Evolutionary conservation across 1,284 basidiomycete species (phyloP), one percentile per base, ranked within the genome.

Genomic region (Tremellales sp.): DNA sequence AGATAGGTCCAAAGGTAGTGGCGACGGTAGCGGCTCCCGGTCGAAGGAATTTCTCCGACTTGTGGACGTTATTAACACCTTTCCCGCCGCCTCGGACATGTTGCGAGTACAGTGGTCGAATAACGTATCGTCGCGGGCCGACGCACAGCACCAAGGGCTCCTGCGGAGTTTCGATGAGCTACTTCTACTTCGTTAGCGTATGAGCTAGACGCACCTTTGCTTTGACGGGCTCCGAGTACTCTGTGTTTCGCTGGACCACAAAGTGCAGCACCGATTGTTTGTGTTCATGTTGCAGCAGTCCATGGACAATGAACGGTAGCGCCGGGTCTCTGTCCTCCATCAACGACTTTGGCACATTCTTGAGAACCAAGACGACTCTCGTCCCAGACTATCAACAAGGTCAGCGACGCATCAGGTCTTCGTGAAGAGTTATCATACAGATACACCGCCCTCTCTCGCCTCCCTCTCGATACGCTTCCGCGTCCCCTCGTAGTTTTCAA

Each of bases 41-140:
- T 32, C 86, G 81, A 22, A 98, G 76, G 74, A 84, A 98, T n/a
- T 87, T 81, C 71, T 97, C 91, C 50, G 88, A 95, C 66, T 97
- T 98, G 79, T 98, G 93, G 1, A 95, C 91, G 58, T 97, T 97
- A 76, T 98, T 98, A 33, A 83, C 77, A 7, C 91, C 90, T 65
- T 86, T 88, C 5, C 86, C 87, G 7, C 91, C 89, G 9, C 90
- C 90, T 18, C 85, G 82, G 4, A 86, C 85, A 63, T 93, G 91
- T 63, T 97, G 91, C 55, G 89, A 93, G 74, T 88, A 97, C 31
- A 95, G 76, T 0, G 95, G 94, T 49, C 85, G 86, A 39, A 94
- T 83, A 10, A 77, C 76, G 59, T 94, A 79, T 37, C 92, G 81
- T 35, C 93, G 81, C 12, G 91, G 87, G 1, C 94, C 94, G 12